Evolutionary conservation across 2,329 filamentous ascomycete genomes (phyloP).

Genomic region (Coniochaeta prunicola): DNA sequence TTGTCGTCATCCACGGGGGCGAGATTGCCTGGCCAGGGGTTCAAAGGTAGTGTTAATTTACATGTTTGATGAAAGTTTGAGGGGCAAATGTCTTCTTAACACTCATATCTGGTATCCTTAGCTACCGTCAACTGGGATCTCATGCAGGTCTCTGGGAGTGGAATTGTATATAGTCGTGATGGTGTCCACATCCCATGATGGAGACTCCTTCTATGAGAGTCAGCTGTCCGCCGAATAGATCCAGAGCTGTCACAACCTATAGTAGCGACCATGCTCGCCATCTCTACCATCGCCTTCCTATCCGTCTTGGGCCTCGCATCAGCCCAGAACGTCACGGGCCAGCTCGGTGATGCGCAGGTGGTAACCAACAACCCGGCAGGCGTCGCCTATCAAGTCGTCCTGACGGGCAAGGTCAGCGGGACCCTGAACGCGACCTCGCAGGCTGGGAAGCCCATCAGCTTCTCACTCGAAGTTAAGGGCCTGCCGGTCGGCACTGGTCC

Average conservation of each 20-base stretch:
- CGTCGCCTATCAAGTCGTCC: conserved; percentile 13
- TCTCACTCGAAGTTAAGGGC: conserved; percentile 14
- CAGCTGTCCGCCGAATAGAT: too few relatives aligned
- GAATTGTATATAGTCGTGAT: not conserved
- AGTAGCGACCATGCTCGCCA: not conserved
- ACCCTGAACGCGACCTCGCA: conserved; percentile 12
- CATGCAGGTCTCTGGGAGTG: not conserved
- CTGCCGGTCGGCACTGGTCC: conserved; percentile 13
- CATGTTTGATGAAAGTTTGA: not conserved
- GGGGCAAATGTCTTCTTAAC: not conserved
- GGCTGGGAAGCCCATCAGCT: conserved; percentile 13
- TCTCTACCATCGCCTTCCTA: not conserved
- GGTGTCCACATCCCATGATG: not conserved
- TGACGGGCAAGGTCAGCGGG: conserved; percentile 13
- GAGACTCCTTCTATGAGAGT: too few relatives aligned
- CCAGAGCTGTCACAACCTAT: not conserved
- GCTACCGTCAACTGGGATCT: too few relatives aligned
- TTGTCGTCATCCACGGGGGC: not conserved
- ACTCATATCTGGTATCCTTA: not conserved
- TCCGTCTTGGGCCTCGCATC: not conserved
- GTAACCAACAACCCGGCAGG: conserved; percentile 15
- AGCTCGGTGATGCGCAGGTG: conserved; percentile 14
- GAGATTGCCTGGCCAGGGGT: not conserved
- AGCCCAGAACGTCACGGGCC: conserved; percentile 10
- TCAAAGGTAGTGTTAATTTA: not conserved